These are phyloP conservation scores for Trichoderma orchidacearum DNA, from an alignment of 495 filamentous ascomycete genomes.

Conservation along the genomic window DNA sequence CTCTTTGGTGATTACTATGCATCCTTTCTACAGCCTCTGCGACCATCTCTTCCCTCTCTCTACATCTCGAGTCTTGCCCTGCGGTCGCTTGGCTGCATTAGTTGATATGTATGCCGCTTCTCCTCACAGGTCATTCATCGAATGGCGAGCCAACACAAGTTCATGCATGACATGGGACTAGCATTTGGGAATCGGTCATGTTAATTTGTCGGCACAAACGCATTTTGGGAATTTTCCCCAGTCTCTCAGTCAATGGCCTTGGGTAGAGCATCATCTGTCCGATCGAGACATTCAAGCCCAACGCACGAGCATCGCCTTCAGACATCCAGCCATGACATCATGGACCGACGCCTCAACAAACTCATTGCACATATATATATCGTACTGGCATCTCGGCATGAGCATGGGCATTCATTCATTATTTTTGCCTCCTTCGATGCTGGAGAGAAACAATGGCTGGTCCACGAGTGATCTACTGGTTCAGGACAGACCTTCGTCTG, in stretches of 20 bases:
- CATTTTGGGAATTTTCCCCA: not conserved
- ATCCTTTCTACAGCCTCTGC: too few species aligned
- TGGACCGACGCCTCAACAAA: not conserved
- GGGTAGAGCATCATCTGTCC: not conserved
- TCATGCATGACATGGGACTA: too few species aligned
- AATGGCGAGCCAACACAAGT: too few species aligned
- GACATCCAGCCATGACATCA: slow-evolving; percentile 1
- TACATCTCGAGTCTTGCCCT: too few species aligned
- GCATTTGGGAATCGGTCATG: too few species aligned
- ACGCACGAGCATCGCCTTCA: not conserved
- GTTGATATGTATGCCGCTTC: too few species aligned
- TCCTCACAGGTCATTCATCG: too few species aligned
- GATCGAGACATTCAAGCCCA: not conserved
- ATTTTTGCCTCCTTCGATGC: not conserved
- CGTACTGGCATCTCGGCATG: not conserved
- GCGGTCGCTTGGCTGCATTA: too few species aligned
- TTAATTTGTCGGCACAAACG: too few species aligned
- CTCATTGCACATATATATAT: not conserved
- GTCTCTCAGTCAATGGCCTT: not conserved
- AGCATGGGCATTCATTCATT: not conserved
- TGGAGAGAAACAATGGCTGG: slow-evolving; percentile 21
- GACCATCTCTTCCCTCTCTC: too few species aligned
- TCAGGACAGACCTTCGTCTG: slow-evolving; percentile 56
- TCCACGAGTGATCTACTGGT: slow-evolving; percentile 59
- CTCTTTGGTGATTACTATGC: too few species aligned